phyloP scores from a whole-genome alignment of 2,329 filamentous ascomycete genomes.

The Fusarium brachygibbosum region DNA sequence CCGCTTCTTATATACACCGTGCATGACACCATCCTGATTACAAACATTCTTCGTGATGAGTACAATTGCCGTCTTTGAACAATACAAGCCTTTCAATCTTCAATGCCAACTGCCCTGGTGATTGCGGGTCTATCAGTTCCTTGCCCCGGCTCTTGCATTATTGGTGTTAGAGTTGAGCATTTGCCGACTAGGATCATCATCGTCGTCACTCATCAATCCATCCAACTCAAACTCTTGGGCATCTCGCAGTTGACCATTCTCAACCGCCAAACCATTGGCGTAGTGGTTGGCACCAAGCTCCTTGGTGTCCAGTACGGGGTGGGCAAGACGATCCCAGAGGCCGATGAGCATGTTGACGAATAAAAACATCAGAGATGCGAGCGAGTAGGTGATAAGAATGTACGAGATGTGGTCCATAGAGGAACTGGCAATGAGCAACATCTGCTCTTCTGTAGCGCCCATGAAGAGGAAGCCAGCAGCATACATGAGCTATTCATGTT shows the following conservation, averaged over 20 bases:
- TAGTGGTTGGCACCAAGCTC: constrained; percentile 55
- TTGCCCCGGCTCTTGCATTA: constrained; percentile 52
- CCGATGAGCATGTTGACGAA: constrained; percentile 89
- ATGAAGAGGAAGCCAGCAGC: constrained; percentile 97
- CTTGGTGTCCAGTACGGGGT: constrained; percentile 55
- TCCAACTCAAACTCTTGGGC: constrained; percentile 95
- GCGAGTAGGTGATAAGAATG: constrained; percentile 89
- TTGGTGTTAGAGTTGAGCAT: constrained; percentile 49
- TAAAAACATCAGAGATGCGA: constrained; percentile 91
- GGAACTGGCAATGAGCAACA: constrained; percentile 79
- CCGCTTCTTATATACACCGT: neutral
- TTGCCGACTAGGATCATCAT: constrained; percentile 69
- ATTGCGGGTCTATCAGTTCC: constrained; percentile 49
- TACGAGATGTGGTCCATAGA: constrained; percentile 92
- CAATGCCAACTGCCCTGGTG: neutral
- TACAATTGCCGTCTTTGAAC: neutral
- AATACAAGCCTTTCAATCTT: neutral
- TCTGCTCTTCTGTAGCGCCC: constrained; percentile 97
- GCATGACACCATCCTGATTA: neutral
- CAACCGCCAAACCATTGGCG: constrained; percentile 54
- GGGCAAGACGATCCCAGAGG: constrained; percentile 78
- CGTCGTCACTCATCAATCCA: constrained; percentile 89
- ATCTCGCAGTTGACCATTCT: constrained; percentile 75
- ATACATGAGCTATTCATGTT: constrained; percentile 77
- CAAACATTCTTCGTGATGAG: neutral